Evolutionary conservation across 768 basidiomycete genomes (phyloP), one percentile per base, ranked within the genome.

Genomic region (Hygrophoropsis aurantiaca): DNA sequence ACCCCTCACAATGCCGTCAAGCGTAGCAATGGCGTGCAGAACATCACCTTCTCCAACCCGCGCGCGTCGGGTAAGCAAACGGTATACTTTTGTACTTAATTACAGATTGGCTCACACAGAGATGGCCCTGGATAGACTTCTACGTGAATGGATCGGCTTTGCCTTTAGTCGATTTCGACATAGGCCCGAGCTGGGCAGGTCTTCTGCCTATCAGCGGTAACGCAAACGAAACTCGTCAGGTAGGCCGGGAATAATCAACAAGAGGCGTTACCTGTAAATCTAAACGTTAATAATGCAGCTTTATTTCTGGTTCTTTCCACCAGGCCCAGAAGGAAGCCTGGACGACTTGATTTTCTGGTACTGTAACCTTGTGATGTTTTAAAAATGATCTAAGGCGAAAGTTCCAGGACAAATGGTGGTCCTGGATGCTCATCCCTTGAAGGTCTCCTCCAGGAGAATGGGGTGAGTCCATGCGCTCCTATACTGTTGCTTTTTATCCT

Each of bases 221-320:
- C 7, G 33, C 72, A 9, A 71, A 84, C 38, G 87, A 90, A 65
- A 85, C 84, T 5, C 76, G 86, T 36, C 74, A 88, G 76, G 85
- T 84, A 18, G 19, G 42, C 13, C 47, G 25, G 35, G 15, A 1
- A 5, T 18, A 35, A 4, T 4, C 21, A 7, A 11, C 21, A 3
- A 6, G 20, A 24, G 30, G 10, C n/a, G 2, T 11, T 24, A 8
- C 0, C 23, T 32, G 25, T 21, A 13, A 15, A 45, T 11, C 18
- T 23, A 15, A 15, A 41, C 24, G 46, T n/a, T 26, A 23, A 18
- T n/a, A 33, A 13, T 27, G 0, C 44, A 89, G 85, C 74, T 88
- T 13, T 90, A 84, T 71, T 90, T 90, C 68, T 89, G 87, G 87
- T 84, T 87, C 66, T 89, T 87, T 71, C 87, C 87, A 44, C 84